Evolutionary conservation across 1,284 basidiomycete species (phyloP), one percentile per base, ranked within the genome.

Genomic region (Cryptococcus sp.): DNA sequence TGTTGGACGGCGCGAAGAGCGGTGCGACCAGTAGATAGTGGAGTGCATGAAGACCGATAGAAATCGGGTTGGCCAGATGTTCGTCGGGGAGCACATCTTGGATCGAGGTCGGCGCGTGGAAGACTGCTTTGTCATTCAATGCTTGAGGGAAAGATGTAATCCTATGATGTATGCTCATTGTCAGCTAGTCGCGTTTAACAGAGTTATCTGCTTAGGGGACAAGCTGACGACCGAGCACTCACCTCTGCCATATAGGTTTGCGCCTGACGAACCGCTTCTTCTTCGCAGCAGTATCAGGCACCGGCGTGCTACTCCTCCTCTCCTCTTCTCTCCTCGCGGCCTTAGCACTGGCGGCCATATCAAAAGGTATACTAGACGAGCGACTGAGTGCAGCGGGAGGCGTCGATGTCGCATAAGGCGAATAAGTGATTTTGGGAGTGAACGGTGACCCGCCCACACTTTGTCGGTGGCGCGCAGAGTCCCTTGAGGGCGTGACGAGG

Each of bases 1-100:
- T 64, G 23, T 69, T 61, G 11, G 49, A 44, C 20, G 54, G 39
- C 1, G 55, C 48, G 52, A 70, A 69, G 16, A 77, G 64, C 0
- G 75, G 73, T 3, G 72, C 74, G 8, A 73, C 65, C 11, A 73
- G 61, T 2, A 77, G 54, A 60, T 70, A 77, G 47, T 75, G 74
- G 2, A 77, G n/a, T 3, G 57, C 50, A 47, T 71, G 69, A 27
- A 77, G 52, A 13, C 44, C 64, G 5, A 77, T 47, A 0, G 69
- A 64, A 25, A 75, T 71, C 0, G 75, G 75, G 44, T 71, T 72
- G 25, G 75, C 75, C 39, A 66, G 62, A 31, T 68, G 65, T 11
- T 62, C 60, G 5, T 73, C 68, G 0, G 74, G 74, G 0, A 75
- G 57, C 19, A 76, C 42, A 50, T 75, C 73, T 20, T 67, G 61